Percentiles rank a stretch among this genome's conserved stretches.
phyloP scores from a whole-genome alignment of 805 yeast genomes.

The Hanseniaspora pseudoguilliermondii region DNA sequence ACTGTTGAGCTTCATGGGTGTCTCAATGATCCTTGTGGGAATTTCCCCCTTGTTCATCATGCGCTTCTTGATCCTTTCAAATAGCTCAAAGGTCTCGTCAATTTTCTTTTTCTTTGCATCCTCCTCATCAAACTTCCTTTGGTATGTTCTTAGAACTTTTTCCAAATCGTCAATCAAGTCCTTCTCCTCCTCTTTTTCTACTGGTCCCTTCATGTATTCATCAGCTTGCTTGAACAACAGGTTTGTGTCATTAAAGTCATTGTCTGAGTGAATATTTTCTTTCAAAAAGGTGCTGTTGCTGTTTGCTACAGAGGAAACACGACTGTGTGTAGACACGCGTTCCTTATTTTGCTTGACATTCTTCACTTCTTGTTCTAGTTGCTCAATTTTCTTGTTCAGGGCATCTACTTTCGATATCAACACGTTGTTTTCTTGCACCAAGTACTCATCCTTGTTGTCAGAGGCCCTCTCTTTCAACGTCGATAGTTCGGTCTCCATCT shows the following conservation, averaged over 20 bases:
- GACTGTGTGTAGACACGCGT: neutral
- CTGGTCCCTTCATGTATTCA: neutral
- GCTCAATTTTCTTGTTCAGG: neutral
- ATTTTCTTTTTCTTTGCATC: conserved; percentile 8
- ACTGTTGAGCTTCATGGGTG: neutral
- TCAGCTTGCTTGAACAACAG: neutral
- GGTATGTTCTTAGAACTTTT: neutral
- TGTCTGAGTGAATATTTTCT: neutral
- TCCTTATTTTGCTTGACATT: neutral
- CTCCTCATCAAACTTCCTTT: conserved; percentile 1
- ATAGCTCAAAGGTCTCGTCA: neutral
- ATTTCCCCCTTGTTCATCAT: neutral
- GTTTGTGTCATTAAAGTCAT: neutral
- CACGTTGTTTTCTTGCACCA: neutral
- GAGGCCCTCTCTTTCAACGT: too few relatives aligned
- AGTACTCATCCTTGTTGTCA: neutral
- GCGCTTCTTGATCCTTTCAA: conserved; percentile 2
- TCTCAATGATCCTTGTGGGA: neutral
- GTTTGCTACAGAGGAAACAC: neutral
- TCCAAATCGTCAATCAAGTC: conserved; percentile 1
- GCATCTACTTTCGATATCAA: neutral
- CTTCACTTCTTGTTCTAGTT: neutral
- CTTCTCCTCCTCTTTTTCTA: neutral
- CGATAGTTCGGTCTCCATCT: neutral
- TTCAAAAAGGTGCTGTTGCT: neutral